Base-by-base conservation (phyloP, 2,329 filamentous ascomycete species). In the Phaeoacremonium minimum region DNA sequence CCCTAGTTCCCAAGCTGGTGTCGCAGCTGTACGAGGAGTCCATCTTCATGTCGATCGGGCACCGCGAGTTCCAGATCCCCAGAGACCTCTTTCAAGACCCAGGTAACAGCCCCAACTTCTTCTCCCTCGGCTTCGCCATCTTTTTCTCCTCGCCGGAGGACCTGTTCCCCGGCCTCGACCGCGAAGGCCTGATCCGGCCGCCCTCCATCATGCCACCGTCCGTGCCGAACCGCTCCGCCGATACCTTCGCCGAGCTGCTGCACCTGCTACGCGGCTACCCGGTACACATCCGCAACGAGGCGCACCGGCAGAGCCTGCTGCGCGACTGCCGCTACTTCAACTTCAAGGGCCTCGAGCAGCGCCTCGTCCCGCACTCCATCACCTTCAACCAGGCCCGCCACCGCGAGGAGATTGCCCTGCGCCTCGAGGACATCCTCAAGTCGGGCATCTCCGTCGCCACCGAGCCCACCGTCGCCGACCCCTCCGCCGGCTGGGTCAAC, bases 31-130 rank as follows among this genome's bases (percentile, higher is more conserved):
- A 91, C 60, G 87, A 91, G 49, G 87, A 88, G 44, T 86, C 86
- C 51, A 94, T 96, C 54, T 95, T 90, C 67, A 89, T 95, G 51
- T 84, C 86, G 43, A 91, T 97, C 50, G 91, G 91, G 41, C 80
- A 87, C 48, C 79, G 77, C 40, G 81, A 93, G 50, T 97, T 97
- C 61, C 85, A 89, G 56, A 90, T 97, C 46, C 86, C 90, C 3
- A 85, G 89, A 44, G 87, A 95, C 49, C 72, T 95, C 43, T 95
- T 97, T 60, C 83, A 77, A 18, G 76, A 78, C 22, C 87, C 89
- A 1, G 91, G 90, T 17, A 90, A 97, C 63, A 83, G 80, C n/a
- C 90, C 90, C 11, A 97, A 97, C 60, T 97, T 89, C 71, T 97
- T 97, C 69, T 85, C 88, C 1, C 75, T 96, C 4, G 90, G 90